Conservation (phyloP, 2,329 filamentous ascomycete species). For the Penicillium verrucosum region DNA sequence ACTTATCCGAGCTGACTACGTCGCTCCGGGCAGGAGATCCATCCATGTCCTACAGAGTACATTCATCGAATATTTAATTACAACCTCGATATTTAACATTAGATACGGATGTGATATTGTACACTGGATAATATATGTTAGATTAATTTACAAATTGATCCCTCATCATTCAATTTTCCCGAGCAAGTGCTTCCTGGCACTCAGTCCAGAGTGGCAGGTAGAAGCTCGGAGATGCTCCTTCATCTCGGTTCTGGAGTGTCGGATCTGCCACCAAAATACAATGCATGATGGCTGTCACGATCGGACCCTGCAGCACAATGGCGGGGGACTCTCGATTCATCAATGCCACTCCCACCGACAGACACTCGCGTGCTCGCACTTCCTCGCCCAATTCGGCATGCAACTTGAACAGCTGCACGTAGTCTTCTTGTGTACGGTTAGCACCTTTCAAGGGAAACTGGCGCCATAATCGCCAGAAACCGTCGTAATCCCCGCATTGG, state of each 20-base stretch:
- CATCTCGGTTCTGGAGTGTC: slow-evolving; percentile 39
- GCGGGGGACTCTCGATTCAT: slow-evolving; percentile 56
- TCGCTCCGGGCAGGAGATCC: background rate
- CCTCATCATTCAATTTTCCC: background rate
- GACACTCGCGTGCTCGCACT: slow-evolving; percentile 45
- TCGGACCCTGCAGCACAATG: slow-evolving; percentile 44
- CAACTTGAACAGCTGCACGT: slow-evolving; percentile 52
- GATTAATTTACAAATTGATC: slow-evolving; percentile 10
- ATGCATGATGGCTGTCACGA: slow-evolving; percentile 51
- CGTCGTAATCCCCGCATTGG: slow-evolving; percentile 49
- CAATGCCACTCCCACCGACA: slow-evolving; percentile 56
- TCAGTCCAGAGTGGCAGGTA: slow-evolving; percentile 24
- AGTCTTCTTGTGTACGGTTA: slow-evolving; percentile 53
- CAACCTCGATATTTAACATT: background rate
- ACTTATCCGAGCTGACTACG: slow-evolving; percentile 9
- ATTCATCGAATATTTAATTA: background rate
- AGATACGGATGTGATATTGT: slow-evolving; percentile 2
- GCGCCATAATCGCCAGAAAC: slow-evolving; percentile 62
- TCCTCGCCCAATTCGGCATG: slow-evolving; percentile 48
- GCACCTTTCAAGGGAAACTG: slow-evolving; percentile 51
- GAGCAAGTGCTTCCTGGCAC: slow-evolving; percentile 21
- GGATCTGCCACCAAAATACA: slow-evolving; percentile 59
- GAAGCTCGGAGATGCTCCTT: slow-evolving; percentile 14
- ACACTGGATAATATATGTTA: slow-evolving; percentile 10
- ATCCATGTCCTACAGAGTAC: background rate